Base-by-base conservation (phyloP, 1,284 basidiomycete species). In the Blastosporella zonata region DNA sequence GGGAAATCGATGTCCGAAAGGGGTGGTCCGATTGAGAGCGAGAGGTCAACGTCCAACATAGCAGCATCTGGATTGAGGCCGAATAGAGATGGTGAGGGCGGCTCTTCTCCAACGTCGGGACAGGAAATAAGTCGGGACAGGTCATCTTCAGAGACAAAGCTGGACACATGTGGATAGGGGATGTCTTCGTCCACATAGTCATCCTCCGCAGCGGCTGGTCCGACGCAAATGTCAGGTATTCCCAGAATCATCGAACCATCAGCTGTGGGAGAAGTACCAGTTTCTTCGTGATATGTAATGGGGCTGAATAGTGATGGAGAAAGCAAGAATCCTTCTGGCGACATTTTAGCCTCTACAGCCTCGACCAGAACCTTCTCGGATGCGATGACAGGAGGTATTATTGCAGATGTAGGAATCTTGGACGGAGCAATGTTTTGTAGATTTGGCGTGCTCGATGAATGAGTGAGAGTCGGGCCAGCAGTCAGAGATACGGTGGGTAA, bases 101-200 rank as follows among this genome's bases (percentile, higher is more conserved):
- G 33, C 13, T 46, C 49, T 38, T 50, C 45, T 18, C 34, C 44
- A 4, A 46, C 29, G 17, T 50, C 43, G 5, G 43, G 12, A 21
- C 29, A 20, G 6, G 37, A 39, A n/a, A 47, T 42, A 10, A 54
- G 25, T 29, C 34, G 36, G 9, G 49, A 43, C 35, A 52, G 39
- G 17, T 49, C 52, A 25, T 54, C 55, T 25, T 54, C 43, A 44
- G 55, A 49, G n/a, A 43, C 29, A 10, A 39, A 36, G 12, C 37
- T 40, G 8, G 48, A 27, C 29, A 50, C 36, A 21, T 45, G 21
- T n/a, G 51, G 42, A 29, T 47, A 50, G 34, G 37, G n/a, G 5
- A 22, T 22, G 6, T n/a, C 8, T 3, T 38, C 51, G 7, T 36
- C 27, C 2, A 35, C 34, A 9, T 25, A 6, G 34, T 42, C 12